Evolutionary conservation across 2,329 filamentous ascomycete genomes (phyloP), one percentile per base, ranked within the genome.

Genomic region (Bisporella sp.): DNA sequence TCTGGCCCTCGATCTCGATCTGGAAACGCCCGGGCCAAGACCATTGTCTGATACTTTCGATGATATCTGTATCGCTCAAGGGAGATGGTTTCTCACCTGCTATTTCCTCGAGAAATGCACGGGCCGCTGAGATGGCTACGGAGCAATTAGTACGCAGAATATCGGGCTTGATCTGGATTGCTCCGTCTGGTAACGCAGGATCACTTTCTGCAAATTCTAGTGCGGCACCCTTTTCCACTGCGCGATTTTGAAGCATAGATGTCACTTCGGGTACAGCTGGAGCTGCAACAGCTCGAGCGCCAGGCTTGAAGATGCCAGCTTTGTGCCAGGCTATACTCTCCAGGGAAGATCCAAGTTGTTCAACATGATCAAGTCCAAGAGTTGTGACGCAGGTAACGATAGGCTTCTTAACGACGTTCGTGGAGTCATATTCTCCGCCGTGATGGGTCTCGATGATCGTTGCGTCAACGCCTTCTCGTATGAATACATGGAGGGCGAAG

Each of bases 1-100:
- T 55, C 8, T 58, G 53, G 3, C 71, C 72, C 50, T 80, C 75
- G 4, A 66, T 58, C 57, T 77, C 76, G 46, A 77, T 68, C 55
- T 84, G 79, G 63, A 90, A 96, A 31, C 92, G 78, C 3, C 91
- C 93, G 31, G 88, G 80, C 72, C 90, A 87, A 3, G 80, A 79
- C 5, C 88, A 86, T 57, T 79, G 70, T 63, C 89, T 81, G 1
- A 97, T 72, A 0, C 89, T 92, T 21, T 21, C 21, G 21, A 21
- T 13, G 44, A 55, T 68, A 60, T 76, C 71, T 13, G 79, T 96
- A 96, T 90, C 90, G 96, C 54, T 79, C 90, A 87, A 3, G 81
- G 79, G 5, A 88, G 86, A 57, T 79, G 70, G 63, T 89, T 81
- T 1, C 97, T 72, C 0, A 89, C 92, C 5, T 42, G 47, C 31